Percentiles rank a stretch among this genome's conserved stretches.
Evolutionary conservation across 345 rosid genomes (phyloP).

Genomic region (Hypericum perforatum): DNA sequence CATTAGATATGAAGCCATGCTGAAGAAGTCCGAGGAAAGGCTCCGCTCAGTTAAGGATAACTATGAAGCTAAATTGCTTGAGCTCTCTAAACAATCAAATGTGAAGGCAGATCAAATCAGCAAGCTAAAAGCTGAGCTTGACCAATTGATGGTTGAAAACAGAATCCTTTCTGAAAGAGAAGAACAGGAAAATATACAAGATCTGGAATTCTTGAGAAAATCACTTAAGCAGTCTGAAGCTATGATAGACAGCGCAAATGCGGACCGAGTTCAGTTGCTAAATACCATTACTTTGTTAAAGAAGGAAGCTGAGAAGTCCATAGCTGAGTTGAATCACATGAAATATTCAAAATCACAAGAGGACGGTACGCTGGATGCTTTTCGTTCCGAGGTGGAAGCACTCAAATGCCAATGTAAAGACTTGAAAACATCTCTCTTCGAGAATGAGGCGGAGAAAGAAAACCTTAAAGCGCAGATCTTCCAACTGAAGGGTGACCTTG

Average conservation of each 20-base stretch:
- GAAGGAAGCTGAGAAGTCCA: constrained; percentile 36
- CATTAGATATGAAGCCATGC: constrained; percentile 49
- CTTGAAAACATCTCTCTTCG: constrained; percentile 35
- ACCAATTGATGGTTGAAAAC: constrained; percentile 26
- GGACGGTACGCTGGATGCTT: constrained; percentile 23
- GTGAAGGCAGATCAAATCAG: constrained; percentile 32
- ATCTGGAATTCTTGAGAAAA: constrained; percentile 30
- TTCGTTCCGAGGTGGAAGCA: constrained; percentile 41
- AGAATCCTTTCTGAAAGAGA: constrained; percentile 22
- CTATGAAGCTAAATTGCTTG: constrained; percentile 39
- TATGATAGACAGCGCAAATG: constrained; percentile 29
- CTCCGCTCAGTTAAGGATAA: constrained; percentile 33
- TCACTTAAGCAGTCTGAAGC: constrained; percentile 33
- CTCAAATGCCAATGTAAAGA: constrained; percentile 34
- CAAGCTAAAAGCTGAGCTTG: constrained; percentile 35
- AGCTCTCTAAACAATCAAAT: constrained; percentile 36
- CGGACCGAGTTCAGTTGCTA: constrained; percentile 33
- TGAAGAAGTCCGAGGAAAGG: constrained; percentile 44
- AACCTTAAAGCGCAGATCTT: constrained; percentile 45
- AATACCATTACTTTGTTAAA: constrained; percentile 29
- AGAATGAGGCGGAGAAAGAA: constrained; percentile 57
- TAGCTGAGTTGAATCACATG: constrained; percentile 32
- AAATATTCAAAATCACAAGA: constrained; percentile 37
- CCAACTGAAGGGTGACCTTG: constrained; percentile 50
- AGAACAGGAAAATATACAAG: constrained; percentile 28